A percentile compares a stretch with the other conserved stretches of the same genome.
These are phyloP conservation scores for Digitaria exilis DNA, from an alignment of 202 grass and related monocot genomes.

Conservation along the genomic window DNA sequence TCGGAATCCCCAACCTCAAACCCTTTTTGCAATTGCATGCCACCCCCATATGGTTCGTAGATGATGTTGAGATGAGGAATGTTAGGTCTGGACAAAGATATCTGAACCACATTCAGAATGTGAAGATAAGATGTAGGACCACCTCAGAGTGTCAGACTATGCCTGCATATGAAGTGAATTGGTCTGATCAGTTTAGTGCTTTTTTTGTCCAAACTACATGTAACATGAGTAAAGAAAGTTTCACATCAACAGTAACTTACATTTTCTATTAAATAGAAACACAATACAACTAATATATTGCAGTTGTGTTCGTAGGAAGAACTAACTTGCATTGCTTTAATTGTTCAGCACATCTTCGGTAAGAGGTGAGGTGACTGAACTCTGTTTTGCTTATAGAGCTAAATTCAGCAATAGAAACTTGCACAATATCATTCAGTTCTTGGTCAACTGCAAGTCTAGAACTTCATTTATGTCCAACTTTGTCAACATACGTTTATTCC, in stretches of 20 bases:
- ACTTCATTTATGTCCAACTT: not conserved
- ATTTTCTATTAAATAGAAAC: not conserved
- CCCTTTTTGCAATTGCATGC: not conserved
- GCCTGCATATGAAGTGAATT: not conserved
- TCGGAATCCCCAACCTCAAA: conserved; percentile 42
- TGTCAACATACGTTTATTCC: not conserved
- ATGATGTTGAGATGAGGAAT: not conserved
- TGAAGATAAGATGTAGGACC: not conserved
- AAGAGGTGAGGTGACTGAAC: not conserved
- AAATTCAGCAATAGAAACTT: not conserved
- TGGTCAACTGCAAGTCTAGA: not conserved
- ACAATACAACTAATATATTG: not conserved
- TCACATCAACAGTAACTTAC: not conserved
- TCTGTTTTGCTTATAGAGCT: not conserved
- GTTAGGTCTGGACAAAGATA: not conserved
- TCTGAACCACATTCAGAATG: not conserved
- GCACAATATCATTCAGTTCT: not conserved
- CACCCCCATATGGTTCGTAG: not conserved
- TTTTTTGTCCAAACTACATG: not conserved
- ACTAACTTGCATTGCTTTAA: not conserved
- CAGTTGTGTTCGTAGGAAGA: not conserved
- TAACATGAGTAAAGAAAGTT: not conserved
- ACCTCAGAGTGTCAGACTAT: not conserved
- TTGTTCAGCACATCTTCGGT: not conserved
- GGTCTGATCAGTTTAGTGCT: not conserved